Base-by-base conservation (phyloP, 352 stramenopile genomes). In the Globisporangium okanoganense region DNA sequence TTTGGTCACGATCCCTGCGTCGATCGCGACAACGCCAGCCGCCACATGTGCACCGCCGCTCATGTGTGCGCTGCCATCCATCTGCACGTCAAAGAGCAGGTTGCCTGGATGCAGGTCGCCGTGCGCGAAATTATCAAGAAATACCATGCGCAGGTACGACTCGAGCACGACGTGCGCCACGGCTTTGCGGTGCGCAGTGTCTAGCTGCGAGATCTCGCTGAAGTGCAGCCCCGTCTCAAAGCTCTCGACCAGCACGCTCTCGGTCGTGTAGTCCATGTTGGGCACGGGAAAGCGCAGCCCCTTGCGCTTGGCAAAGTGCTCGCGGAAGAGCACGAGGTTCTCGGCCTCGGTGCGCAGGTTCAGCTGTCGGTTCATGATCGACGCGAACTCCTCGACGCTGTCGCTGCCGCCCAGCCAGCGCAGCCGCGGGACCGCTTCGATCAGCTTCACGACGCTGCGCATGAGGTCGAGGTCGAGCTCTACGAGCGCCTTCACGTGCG, bases 41-140 rank as follows among this genome's bases (percentile, higher is more conserved):
- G 12, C 5, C 4, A 70, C 65, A 47, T 72, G 66, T 5, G 59
- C 53, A 0, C 31, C 67, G 0, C 27, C 18, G 2, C 43, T 72
- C 65, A 0, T 31, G 43, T 50, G 10, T 18, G 16, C 24, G 2
- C 31, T 40, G 10, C 24, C 8, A 1, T 51, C 20, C 3, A 45
- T 48, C 33, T 62, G 67, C 53, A 75, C 45, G 29, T 88, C 75
- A 68, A 94, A 90, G 25, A 97, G 73, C 57, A 97, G 70, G 64
- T 97, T 98, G 36, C 93, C 93, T 47, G 90, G 90, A 65, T 98
- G 93, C n/a, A 98, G 65, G 67, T 98, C 92, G 38, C 87, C 87
- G 55, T 97, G 90, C 13, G 94, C 85, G 71, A 98, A 99, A 61
- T 98, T 98, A 69, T 99, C 89, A 9, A 97, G 72, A 50, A 99